Evolutionary conservation across 1,284 basidiomycete genomes (phyloP), one percentile per base, ranked within the genome.

Genomic region (Stygiomarasmius scandens): DNA sequence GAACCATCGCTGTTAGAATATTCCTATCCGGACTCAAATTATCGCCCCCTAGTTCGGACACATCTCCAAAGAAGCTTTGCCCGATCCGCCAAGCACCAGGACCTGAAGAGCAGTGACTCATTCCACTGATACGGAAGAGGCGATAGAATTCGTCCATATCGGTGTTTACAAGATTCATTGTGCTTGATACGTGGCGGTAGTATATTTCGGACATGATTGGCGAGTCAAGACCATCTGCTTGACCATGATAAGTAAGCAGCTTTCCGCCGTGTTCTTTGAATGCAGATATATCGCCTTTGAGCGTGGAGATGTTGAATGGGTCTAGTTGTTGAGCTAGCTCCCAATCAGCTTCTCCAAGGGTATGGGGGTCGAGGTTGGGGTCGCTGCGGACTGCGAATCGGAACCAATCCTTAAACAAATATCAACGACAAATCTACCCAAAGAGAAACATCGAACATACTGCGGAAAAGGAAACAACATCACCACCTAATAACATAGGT

Each of bases 161-260:
- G n/a, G 52, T 25, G 1, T 51, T 46, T 11, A 46, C 52, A 38
- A 56, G 43, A 10, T 46, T 48, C 49, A 66, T 59, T 11, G 63
- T 62, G 6, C 38, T 16, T 12, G 55, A 49, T 6, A 61, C 56
- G 32, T 59, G 62, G 22, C 53, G 29, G 29, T 66, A 64, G 23
- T 62, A 49, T 24, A 58, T 48, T 49, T 63, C 63, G 5, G 61
- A 61, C 34, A 59, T 64, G 20, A 52, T 56, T 1, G 65, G 62
- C 1, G 60, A 22, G 49, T 62, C 63, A 11, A 64, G 11, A 55
- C 50, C 47, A 49, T 66, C 65, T 9, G 49, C 44, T 25, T 61
- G 59, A 3, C 65, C 65, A 49, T 66, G 65, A 36, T 63, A 64
- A 0, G 59, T 62, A 19, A 66, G 48, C 19, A n/a, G n/a, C n/a